A percentile compares a stretch with the other conserved stretches of the same genome.
phyloP scores from a whole-genome alignment of 2,329 filamentous ascomycete species.

The Diaporthe ilicicola region DNA sequence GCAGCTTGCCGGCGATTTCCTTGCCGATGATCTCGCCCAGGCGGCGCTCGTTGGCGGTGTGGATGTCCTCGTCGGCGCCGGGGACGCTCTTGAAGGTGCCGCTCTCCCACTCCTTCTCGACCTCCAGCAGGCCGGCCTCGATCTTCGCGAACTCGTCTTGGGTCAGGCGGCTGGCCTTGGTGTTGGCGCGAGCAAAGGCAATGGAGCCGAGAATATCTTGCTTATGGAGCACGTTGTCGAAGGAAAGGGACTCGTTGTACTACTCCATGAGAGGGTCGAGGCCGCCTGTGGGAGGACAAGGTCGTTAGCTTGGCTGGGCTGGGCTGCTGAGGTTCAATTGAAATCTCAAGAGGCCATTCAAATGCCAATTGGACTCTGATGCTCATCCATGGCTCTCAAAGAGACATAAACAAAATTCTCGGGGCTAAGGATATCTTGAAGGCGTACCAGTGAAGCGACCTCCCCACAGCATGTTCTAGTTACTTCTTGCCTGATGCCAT shows the following conservation, averaged over 20 bases:
- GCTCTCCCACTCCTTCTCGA: conserved; percentile 62
- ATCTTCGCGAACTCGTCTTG: conserved; percentile 77
- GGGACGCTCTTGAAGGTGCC: conserved; percentile 61
- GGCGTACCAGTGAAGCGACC: conserved; percentile 65
- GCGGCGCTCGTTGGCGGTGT: conserved; percentile 76
- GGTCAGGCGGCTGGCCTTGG: conserved; percentile 77
- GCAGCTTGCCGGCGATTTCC: conserved; percentile 85
- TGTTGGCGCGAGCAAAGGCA: conserved; percentile 83
- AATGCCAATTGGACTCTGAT: background rate
- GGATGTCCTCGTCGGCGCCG: conserved; percentile 67
- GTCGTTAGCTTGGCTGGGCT: background rate
- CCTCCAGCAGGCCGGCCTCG: conserved; percentile 71
- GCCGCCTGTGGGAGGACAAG: conserved; percentile 37
- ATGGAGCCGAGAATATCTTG: conserved; percentile 84
- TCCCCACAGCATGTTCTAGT: conserved; percentile 62
- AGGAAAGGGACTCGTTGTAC: conserved; percentile 84
- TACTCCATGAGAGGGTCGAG: conserved; percentile 86
- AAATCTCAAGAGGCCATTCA: too few species aligned
- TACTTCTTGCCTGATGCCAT: conserved; percentile 15
- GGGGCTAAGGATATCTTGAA: background rate
- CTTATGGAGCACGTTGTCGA: conserved; percentile 79
- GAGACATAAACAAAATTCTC: too few species aligned
- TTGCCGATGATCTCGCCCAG: conserved; percentile 87
- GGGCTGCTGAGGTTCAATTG: background rate
- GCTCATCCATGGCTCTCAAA: rapidly evolving